phyloP scores from a whole-genome alignment of 441 rosid species.

The Adansonia madagascariensis region DNA sequence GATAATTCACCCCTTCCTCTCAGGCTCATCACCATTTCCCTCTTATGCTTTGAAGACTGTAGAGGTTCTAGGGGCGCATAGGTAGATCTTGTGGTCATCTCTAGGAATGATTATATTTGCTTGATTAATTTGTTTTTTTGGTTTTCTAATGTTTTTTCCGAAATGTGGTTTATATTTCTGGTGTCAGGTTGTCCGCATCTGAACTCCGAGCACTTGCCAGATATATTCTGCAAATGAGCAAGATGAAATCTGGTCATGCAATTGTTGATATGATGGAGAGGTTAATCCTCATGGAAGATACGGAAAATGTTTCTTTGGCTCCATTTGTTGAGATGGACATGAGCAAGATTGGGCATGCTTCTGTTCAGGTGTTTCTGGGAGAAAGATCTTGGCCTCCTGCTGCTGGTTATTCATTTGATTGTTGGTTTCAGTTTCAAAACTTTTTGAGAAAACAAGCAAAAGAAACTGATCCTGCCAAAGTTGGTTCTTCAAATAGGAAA shows the following conservation, averaged over 20 bases:
- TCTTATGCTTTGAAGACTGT: conserved; percentile 89
- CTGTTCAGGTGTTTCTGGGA: conserved; percentile 80
- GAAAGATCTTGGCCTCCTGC: conserved; percentile 95
- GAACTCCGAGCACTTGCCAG: conserved; percentile 88
- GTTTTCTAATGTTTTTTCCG: conserved; percentile 28
- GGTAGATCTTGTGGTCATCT: conserved; percentile 48
- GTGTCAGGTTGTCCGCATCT: conserved; percentile 89
- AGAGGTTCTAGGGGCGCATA: conserved; percentile 96
- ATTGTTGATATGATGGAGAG: conserved; percentile 91
- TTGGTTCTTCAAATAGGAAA: conserved; percentile 47
- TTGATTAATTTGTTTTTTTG: conserved; percentile 24
- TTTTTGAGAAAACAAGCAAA: conserved; percentile 57
- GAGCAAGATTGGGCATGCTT: conserved; percentile 81
- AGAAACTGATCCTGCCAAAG: conserved; percentile 53
- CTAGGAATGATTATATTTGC: conserved; percentile 19
- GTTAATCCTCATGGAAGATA: conserved; percentile 72
- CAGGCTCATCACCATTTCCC: conserved; percentile 85
- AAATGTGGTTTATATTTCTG: conserved; percentile 38
- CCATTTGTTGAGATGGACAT: conserved; percentile 87
- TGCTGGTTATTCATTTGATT: conserved; percentile 85
- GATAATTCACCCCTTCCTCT: conserved; percentile 85
- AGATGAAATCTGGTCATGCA: conserved; percentile 73
- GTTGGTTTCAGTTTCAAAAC: conserved; percentile 83
- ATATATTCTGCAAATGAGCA: conserved; percentile 85
- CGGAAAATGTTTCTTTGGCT: conserved; percentile 69